These are phyloP conservation scores for Umbilicaria muhlenbergii DNA, from an alignment of 495 filamentous ascomycete genomes.

Conservation along the genomic window DNA sequence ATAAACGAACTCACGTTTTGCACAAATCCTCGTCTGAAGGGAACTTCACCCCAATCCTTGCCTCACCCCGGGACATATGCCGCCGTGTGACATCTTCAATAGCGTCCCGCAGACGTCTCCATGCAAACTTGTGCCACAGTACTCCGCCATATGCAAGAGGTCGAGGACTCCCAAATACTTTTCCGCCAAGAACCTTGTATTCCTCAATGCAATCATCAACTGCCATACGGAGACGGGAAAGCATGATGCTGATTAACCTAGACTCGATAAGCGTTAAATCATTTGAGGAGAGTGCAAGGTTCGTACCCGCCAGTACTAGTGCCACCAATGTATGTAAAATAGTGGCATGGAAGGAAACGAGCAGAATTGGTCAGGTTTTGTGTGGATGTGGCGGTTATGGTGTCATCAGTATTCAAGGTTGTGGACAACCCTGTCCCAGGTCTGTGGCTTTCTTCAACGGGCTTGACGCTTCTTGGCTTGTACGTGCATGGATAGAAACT, in stretches of 20 bases:
- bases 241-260: slow-evolving; percentile 36
- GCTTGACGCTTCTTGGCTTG: not conserved
- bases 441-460: not conserved
- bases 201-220: slow-evolving; percentile 32
- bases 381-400: not conserved
- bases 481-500: not conserved
- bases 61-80: not conserved
- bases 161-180: slow-evolving; percentile 25
- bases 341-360: too few relatives aligned
- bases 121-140: slow-evolving; percentile 3
- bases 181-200: slow-evolving; percentile 26
- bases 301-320: slow-evolving; percentile 9
- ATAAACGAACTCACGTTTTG: slow-evolving; percentile 14
- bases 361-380: not conserved
- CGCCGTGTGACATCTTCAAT: slow-evolving; percentile 2
- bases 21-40: slow-evolving; percentile 16
- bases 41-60: not conserved
- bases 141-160: slow-evolving; percentile 1
- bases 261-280: not conserved
- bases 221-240: slow-evolving; percentile 32
- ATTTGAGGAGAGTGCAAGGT: not conserved
- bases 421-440: too few relatives aligned
- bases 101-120: not conserved
- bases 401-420: too few relatives aligned
- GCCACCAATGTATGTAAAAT: slow-evolving; percentile 11